Conservation (phyloP, 768 basidiomycete species). For the Xerocomus spinulosus region DNA sequence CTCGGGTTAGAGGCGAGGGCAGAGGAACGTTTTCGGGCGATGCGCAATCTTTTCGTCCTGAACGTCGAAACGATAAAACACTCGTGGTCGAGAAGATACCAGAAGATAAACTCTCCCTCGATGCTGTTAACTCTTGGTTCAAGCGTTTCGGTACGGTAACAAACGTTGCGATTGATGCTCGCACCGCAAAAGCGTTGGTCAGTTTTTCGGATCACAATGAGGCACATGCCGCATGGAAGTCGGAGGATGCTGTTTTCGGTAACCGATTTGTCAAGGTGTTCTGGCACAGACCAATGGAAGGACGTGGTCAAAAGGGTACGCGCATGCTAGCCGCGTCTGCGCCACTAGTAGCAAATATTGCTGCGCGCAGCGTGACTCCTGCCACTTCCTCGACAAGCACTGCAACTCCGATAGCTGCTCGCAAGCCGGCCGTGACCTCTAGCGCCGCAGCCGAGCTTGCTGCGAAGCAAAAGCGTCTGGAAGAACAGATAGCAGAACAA, state of each 20-base stretch:
- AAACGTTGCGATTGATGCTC: conserved; percentile 82
- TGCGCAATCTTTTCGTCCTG: conserved; percentile 60
- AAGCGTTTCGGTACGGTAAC: conserved; percentile 89
- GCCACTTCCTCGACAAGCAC: conserved; percentile 30
- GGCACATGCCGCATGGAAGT: conserved; percentile 86
- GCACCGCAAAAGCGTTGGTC: conserved; percentile 74
- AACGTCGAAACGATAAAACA: conserved; percentile 68
- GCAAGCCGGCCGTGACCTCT: conserved; percentile 36
- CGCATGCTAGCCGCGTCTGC: conserved; percentile 81
- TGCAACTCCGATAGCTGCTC: conserved; percentile 25
- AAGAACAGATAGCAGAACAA: conserved; percentile 84
- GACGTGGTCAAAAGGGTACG: conserved; percentile 76
- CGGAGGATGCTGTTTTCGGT: conserved; percentile 90
- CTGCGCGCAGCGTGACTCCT: conserved; percentile 47
- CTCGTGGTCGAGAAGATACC: conserved; percentile 95
- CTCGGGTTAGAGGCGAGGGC: conserved; percentile 45
- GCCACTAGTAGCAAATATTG: conserved; percentile 63
- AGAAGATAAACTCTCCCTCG: conserved; percentile 71
- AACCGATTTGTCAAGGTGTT: conserved; percentile 95
- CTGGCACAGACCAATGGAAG: conserved; percentile 92
- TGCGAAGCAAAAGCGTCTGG: conserved; percentile 69
- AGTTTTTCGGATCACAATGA: conserved; percentile 81
- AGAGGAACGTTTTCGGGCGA: conserved; percentile 62
- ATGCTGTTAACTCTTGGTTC: conserved; percentile 83
- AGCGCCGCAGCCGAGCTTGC: conserved; percentile 51